A percentile compares a stretch with the other conserved stretches of the same genome.
Conservation (phyloP, 495 filamentous ascomycete species). For the Penicillium paxilli region DNA sequence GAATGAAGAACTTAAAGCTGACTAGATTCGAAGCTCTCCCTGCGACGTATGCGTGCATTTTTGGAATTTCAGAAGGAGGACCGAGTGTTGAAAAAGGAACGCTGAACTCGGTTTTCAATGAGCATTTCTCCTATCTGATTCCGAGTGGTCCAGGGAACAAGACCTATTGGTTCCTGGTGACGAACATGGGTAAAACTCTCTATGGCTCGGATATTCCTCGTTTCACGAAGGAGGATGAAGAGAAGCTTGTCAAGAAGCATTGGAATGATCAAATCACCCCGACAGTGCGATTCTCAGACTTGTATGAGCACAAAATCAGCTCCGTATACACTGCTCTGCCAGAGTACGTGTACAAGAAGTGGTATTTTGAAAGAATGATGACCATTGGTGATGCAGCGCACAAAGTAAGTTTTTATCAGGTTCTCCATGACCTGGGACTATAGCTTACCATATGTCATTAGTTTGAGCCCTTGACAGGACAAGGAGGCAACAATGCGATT, state of each 20-base stretch:
- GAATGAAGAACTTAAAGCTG: background rate
- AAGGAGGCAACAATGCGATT: slow-evolving; percentile 40
- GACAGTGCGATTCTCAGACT: slow-evolving; percentile 17
- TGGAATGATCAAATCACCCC: slow-evolving; percentile 30
- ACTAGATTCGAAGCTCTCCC: slow-evolving; percentile 13
- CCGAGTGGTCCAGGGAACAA: slow-evolving; percentile 20
- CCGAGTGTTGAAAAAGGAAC: slow-evolving; percentile 14
- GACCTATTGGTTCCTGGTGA: slow-evolving; percentile 24
- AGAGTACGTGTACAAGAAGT: slow-evolving; percentile 26
- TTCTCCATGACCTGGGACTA: background rate
- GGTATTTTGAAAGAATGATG: slow-evolving; percentile 23
- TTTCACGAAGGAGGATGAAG: slow-evolving; percentile 33
- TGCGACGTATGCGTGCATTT: slow-evolving; percentile 25
- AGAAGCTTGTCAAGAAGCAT: slow-evolving; percentile 18
- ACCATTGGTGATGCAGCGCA: slow-evolving; percentile 29
- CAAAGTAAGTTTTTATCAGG: slow-evolving; percentile 15
- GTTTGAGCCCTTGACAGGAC: slow-evolving; percentile 21
- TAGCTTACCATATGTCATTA: background rate
- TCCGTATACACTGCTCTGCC: slow-evolving; percentile 16
- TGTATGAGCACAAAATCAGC: slow-evolving; percentile 10
- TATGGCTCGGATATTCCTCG: slow-evolving; percentile 32
- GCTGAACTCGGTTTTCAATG: slow-evolving; percentile 13
- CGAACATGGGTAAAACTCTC: slow-evolving; percentile 23
- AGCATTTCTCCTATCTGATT: slow-evolving; percentile 23
- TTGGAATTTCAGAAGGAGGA: slow-evolving; percentile 19